Evolutionary conservation across 352 stramenopile genomes (phyloP), one percentile per base, ranked within the genome.

Genomic region (Pythium diclinum): DNA sequence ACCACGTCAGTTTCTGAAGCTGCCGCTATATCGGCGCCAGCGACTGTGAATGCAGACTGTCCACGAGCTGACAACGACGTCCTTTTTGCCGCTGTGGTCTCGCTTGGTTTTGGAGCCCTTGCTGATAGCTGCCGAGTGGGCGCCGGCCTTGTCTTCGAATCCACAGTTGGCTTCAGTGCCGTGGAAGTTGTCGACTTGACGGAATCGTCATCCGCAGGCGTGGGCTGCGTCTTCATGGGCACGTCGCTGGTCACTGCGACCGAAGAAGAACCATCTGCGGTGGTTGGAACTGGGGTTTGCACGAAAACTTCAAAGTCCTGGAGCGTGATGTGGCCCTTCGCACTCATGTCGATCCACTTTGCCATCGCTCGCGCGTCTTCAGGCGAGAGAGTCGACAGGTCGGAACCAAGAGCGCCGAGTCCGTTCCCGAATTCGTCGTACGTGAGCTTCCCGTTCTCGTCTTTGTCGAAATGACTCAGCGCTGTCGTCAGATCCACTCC

Each of bases 401-500:
- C 73, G 5, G 61, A 16, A 3, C 79, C 78, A 0, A 88, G 63
- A 34, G 79, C 73, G 1, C 69, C 68, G 9, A 91, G 56, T 25
- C 71, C 78, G 23, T 47, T 56, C 11, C 65, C 25, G 42, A 96
- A 92, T 25, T 91, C 80, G 1, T 76, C 59, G 56, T 85, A 79
- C 6, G 73, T 73, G 9, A 97, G 58, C 9, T 71, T 51, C 3
- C 81, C 82, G 14, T 80, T 87, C 10, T 73, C 68, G 51, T 89
- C 75, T 57, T 81, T 86, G 68, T 96, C 87, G 55, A 95, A 94
- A 63, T 92, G 83, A n/a, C 71, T 65, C 51, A 96, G 92, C 4
- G 80, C 78, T 7, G 74, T 60, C 10, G 77, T 63, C 1, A 92
- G 59, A 32, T 78, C 60, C 32, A 92, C 78, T 1, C 74, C 81